Percentiles rank a stretch among this genome's conserved stretches.
Evolutionary conservation across 306 rosid species (phyloP).

Genomic region (Acacia confusa): DNA sequence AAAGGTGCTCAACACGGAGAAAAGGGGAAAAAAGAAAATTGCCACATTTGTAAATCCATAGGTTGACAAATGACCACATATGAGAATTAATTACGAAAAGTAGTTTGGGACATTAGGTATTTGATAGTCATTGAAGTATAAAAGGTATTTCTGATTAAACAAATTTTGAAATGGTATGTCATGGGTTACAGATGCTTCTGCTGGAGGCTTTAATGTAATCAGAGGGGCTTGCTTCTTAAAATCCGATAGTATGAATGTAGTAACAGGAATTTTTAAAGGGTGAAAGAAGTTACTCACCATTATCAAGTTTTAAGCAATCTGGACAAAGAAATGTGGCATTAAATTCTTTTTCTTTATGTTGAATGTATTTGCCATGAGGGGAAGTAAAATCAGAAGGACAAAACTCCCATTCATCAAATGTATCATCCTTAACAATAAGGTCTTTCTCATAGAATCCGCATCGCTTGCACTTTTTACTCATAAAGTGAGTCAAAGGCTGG

Average conservation of each 20-base stretch:
- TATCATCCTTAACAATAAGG: slow-evolving; percentile 54
- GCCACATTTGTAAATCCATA: background rate
- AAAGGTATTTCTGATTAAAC: background rate
- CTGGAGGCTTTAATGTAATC: background rate
- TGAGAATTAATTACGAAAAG: slow-evolving; percentile 19
- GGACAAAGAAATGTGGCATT: slow-evolving; percentile 68
- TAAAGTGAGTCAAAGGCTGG: slow-evolving; percentile 80
- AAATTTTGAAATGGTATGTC: slow-evolving; percentile 11
- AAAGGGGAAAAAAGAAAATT: background rate
- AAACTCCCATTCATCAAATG: slow-evolving; percentile 88
- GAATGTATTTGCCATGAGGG: slow-evolving; percentile 56
- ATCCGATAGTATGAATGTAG: slow-evolving; percentile 18
- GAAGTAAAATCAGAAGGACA: slow-evolving; percentile 78
- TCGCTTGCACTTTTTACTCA: slow-evolving; percentile 72
- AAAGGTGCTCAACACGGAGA: background rate
- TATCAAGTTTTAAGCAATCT: slow-evolving; percentile 45
- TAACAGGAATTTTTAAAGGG: background rate
- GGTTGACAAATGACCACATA: slow-evolving; percentile 7
- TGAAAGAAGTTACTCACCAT: slow-evolving; percentile 52
- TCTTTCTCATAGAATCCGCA: slow-evolving; percentile 93
- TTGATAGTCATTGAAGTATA: background rate
- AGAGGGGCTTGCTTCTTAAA: slow-evolving; percentile 6
- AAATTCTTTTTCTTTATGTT: slow-evolving; percentile 61
- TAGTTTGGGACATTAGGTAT: background rate
- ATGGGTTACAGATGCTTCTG: background rate